Evolutionary conservation across 768 basidiomycete genomes (phyloP).

Genomic region (Amanita pseudoporphyria): DNA sequence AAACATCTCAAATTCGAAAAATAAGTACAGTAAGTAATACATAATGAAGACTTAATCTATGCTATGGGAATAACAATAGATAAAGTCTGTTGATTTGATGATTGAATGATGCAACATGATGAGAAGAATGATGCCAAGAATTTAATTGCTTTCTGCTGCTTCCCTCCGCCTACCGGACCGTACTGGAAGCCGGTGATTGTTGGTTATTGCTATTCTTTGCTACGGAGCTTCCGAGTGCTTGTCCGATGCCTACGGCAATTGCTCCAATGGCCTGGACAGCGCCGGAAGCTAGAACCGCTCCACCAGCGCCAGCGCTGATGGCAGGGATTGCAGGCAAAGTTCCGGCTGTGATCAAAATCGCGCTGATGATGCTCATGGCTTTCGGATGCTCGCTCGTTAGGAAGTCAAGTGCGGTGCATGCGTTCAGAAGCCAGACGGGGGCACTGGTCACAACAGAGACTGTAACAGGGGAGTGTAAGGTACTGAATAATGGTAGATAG

Average conservation of each 20-base stretch:
- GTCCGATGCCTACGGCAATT: slow-evolving; percentile 66
- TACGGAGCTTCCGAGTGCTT: slow-evolving; percentile 25
- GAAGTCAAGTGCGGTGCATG: slow-evolving; percentile 65
- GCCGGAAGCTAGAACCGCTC: slow-evolving; percentile 60
- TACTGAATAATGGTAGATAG: slow-evolving; percentile 3
- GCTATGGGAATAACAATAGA: slow-evolving; percentile 2
- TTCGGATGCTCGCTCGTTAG: slow-evolving; percentile 70
- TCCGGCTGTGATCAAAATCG: slow-evolving; percentile 72
- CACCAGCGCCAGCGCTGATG: slow-evolving; percentile 59
- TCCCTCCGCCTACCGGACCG: background rate
- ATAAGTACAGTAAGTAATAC: slow-evolving; percentile 6
- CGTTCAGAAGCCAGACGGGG: slow-evolving; percentile 70
- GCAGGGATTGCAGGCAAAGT: slow-evolving; percentile 66
- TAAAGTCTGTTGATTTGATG: background rate
- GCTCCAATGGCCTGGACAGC: slow-evolving; percentile 75
- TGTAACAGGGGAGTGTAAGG: slow-evolving; percentile 12
- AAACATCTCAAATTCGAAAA: slow-evolving; percentile 6
- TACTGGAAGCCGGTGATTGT: slow-evolving; percentile 10
- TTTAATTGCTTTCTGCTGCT: background rate
- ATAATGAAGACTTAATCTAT: background rate
- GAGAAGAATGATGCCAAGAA: background rate
- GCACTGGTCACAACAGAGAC: slow-evolving; percentile 45
- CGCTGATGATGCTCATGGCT: slow-evolving; percentile 61
- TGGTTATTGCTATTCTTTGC: slow-evolving; percentile 20
- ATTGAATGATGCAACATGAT: background rate